Evolutionary conservation across 139 green algal species (phyloP).

Genomic region (Nannochloris sp.): DNA sequence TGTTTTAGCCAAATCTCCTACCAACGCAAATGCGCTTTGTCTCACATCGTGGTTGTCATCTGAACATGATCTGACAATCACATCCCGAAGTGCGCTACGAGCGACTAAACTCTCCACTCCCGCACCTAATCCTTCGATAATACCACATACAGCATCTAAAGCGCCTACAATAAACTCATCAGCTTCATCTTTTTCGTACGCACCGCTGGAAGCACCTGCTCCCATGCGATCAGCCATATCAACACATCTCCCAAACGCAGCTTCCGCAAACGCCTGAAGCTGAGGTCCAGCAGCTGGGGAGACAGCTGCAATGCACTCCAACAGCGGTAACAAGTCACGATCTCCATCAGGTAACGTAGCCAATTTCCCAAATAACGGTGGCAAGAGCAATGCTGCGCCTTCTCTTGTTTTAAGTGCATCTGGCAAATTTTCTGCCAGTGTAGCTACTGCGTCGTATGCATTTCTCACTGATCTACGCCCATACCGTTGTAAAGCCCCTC

Average conservation of each 20-base stretch:
- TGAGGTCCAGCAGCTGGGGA: slow-evolving; percentile 22
- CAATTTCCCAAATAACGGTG: slow-evolving; percentile 15
- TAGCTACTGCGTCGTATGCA: slow-evolving; percentile 79
- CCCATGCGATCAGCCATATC: slow-evolving; percentile 32
- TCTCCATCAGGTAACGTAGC: slow-evolving; percentile 40
- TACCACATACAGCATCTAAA: slow-evolving; percentile 74
- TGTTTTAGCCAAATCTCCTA: slow-evolving; percentile 80
- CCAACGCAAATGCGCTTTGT: slow-evolving; percentile 86
- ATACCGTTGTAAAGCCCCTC: slow-evolving; percentile 44
- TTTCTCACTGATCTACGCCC: slow-evolving; percentile 66
- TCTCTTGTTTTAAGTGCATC: slow-evolving; percentile 27
- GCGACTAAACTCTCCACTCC: slow-evolving; percentile 59
- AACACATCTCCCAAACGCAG: slow-evolving; percentile 56
- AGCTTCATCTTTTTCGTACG: slow-evolving; percentile 38
- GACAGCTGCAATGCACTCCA: slow-evolving; percentile 78
- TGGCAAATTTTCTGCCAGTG: slow-evolving; percentile 53
- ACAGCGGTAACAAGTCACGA: slow-evolving; percentile 66
- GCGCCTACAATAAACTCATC: slow-evolving; percentile 50
- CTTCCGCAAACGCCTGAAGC: slow-evolving; percentile 54
- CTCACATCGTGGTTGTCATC: slow-evolving; percentile 48
- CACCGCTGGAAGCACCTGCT: slow-evolving; percentile 20
- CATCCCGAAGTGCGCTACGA: slow-evolving; percentile 35
- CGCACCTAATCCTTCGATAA: slow-evolving; percentile 63
- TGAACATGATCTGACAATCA: slow-evolving; percentile 53
- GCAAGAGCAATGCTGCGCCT: slow-evolving; percentile 11